phyloP scores from a whole-genome alignment of 1,284 basidiomycete genomes.

The Malassezia psittaci region DNA sequence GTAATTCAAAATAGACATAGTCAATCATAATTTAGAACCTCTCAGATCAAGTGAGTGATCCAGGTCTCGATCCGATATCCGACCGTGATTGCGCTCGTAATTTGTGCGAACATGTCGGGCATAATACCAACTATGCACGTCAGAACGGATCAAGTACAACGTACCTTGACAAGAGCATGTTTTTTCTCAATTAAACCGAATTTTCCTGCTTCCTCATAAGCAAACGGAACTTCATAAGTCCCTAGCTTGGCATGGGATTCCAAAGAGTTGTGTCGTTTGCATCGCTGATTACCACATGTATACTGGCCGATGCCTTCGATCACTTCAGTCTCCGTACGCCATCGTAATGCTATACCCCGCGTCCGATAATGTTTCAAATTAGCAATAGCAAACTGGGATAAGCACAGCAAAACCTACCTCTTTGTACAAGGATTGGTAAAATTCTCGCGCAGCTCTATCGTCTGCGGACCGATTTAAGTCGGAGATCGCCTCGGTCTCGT shows the following conservation, averaged over 20 bases:
- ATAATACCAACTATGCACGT: neutral
- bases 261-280: neutral
- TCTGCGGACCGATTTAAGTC: too few relatives aligned
- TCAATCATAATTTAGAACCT: too few relatives aligned
- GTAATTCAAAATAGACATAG: too few relatives aligned
- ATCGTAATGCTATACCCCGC: conserved; percentile 14
- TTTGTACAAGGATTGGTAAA: conserved; percentile 18
- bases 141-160: neutral
- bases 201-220: conserved; percentile 1
- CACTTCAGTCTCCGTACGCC: conserved; percentile 16
- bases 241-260: neutral
- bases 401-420: conserved; percentile 3
- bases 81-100: neutral
- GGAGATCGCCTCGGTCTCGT: neutral
- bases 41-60: too few relatives aligned
- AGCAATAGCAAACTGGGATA: conserved; percentile 16
- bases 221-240: conserved; percentile 9
- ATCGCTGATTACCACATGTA: conserved; percentile 13
- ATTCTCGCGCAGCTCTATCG: conserved; percentile 6
- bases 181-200: neutral
- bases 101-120: conserved; percentile 2
- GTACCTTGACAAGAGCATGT: conserved; percentile 10
- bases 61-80: too few relatives aligned
- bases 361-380: conserved; percentile 18
- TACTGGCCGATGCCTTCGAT: conserved; percentile 17